Conservation (phyloP, 2,329 filamentous ascomycete species). For the Diaporthe eres region DNA sequence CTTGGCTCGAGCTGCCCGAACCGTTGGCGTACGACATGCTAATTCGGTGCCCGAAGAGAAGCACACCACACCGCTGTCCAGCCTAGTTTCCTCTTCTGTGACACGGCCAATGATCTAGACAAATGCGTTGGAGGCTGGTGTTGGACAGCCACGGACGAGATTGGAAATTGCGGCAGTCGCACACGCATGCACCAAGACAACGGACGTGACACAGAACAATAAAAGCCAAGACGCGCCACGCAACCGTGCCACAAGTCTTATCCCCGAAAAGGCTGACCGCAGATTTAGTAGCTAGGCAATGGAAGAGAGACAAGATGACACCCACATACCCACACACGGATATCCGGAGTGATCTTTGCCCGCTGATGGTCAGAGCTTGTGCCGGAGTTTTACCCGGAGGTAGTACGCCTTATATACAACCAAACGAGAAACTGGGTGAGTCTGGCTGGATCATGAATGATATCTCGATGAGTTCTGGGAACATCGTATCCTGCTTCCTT, state of each 20-base stretch:
- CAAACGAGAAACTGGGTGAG: too few species aligned
- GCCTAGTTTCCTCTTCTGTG: neutral
- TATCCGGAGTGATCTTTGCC: neutral
- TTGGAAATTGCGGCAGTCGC: neutral
- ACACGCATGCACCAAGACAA: neutral
- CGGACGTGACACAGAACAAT: neutral
- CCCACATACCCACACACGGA: neutral
- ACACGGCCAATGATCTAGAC: neutral
- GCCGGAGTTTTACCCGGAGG: neutral
- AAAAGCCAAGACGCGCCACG: neutral
- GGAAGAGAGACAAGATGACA: neutral
- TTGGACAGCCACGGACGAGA: neutral
- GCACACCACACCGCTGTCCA: slow-evolving; percentile 1
- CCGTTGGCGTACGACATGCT: neutral
- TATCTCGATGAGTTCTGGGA: neutral
- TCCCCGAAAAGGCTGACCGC: slow-evolving; percentile 6
- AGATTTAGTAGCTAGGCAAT: neutral
- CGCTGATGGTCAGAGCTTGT: neutral
- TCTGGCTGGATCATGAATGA: neutral
- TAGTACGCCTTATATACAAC: slow-evolving; percentile 19
- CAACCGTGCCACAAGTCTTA: neutral
- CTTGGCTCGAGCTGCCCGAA: neutral
- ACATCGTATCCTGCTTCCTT: too few species aligned
- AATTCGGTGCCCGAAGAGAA: neutral
- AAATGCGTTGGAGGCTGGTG: neutral